Percentiles rank a stretch among this genome's conserved stretches.
Evolutionary conservation across 768 basidiomycete genomes (phyloP).

Genomic region (Sarcomyxa edulis): DNA sequence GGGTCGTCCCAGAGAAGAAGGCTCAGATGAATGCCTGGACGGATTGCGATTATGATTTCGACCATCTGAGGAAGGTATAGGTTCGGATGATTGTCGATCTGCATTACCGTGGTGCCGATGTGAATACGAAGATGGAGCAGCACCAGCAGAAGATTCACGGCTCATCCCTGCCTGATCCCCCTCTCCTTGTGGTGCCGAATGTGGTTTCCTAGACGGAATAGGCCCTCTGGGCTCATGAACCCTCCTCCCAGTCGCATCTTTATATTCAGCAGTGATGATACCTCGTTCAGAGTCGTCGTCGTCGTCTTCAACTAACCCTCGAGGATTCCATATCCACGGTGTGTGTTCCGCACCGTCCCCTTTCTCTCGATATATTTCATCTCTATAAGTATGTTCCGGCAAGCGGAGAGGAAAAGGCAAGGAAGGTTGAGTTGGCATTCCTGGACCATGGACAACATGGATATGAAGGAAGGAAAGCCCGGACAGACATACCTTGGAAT

Average conservation of each 20-base stretch:
- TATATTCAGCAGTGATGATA: slow-evolving; percentile 10
- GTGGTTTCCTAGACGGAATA: no score
- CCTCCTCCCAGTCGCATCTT: slow-evolving; percentile 8
- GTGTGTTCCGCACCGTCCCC: slow-evolving; percentile 40
- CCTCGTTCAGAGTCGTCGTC: slow-evolving; percentile 13
- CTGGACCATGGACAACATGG: slow-evolving; percentile 11
- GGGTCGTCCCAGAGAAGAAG: no score
- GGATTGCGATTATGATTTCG: slow-evolving; percentile 11
- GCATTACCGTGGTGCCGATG: no score
- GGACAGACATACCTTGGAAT: slow-evolving; percentile 49
- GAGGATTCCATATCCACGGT: slow-evolving; percentile 74
- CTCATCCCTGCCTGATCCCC: no score
- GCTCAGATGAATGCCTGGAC: slow-evolving; percentile 17
- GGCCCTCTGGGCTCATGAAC: slow-evolving; percentile 14
- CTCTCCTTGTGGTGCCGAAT: no score
- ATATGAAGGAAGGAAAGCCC: slow-evolving; percentile 1
- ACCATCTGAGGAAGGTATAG: slow-evolving; percentile 6
- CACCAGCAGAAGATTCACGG: no score
- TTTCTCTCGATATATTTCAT: no score
- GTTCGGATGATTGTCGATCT: slow-evolving; percentile 7
- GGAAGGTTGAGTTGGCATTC: not conserved
- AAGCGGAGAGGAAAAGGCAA: no score
- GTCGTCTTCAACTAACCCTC: slow-evolving; percentile 31
- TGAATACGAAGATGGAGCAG: no score
- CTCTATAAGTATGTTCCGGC: no score